These are phyloP conservation scores for Zelopaecilomyces penicillatus DNA, from an alignment of 2,329 filamentous ascomycete genomes.

Conservation along the genomic window DNA sequence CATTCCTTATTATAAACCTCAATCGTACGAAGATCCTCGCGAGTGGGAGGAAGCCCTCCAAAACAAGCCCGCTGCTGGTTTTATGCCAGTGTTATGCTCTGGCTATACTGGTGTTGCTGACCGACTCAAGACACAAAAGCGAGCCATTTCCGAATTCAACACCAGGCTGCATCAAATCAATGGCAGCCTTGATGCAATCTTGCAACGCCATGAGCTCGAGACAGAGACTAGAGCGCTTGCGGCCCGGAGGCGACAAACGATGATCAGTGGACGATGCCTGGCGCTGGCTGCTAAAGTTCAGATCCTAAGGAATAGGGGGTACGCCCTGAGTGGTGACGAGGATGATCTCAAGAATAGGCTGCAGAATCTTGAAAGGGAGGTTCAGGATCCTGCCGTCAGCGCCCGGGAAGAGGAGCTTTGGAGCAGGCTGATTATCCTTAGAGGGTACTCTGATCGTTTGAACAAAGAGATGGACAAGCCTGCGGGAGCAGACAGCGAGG, in stretches of 20 bases:
- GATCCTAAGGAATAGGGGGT: slow-evolving; percentile 71
- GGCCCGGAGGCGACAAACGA: slow-evolving; percentile 62
- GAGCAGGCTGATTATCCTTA: slow-evolving; percentile 68
- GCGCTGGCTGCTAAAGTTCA: slow-evolving; percentile 72
- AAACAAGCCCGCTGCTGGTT: slow-evolving; percentile 67
- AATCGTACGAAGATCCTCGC: slow-evolving; percentile 60
- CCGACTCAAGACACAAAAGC: slow-evolving; percentile 63
- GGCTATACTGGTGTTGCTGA: slow-evolving; percentile 66
- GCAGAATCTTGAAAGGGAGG: slow-evolving; percentile 56
- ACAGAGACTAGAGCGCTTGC: slow-evolving; percentile 67
- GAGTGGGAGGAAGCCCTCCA: slow-evolving; percentile 80
- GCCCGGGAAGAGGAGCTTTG: slow-evolving; percentile 78
- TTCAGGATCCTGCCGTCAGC: slow-evolving; percentile 66
- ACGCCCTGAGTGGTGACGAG: slow-evolving; percentile 70
- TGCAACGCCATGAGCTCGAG: slow-evolving; percentile 68
- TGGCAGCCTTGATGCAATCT: slow-evolving; percentile 59
- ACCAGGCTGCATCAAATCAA: slow-evolving; percentile 72
- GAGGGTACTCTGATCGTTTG: slow-evolving; percentile 63
- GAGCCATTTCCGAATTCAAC: slow-evolving; percentile 61
- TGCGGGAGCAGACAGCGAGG: slow-evolving; percentile 45
- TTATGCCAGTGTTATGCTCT: slow-evolving; percentile 66
- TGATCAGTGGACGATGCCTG: slow-evolving; percentile 64
- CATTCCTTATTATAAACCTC: slow-evolving; percentile 69
- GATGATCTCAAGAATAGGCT: slow-evolving; percentile 70
- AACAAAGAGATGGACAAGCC: slow-evolving; percentile 67